Evolutionary conservation across 2,329 filamentous ascomycete species (phyloP).

Genomic region (Westerdykella aurantiaca): DNA sequence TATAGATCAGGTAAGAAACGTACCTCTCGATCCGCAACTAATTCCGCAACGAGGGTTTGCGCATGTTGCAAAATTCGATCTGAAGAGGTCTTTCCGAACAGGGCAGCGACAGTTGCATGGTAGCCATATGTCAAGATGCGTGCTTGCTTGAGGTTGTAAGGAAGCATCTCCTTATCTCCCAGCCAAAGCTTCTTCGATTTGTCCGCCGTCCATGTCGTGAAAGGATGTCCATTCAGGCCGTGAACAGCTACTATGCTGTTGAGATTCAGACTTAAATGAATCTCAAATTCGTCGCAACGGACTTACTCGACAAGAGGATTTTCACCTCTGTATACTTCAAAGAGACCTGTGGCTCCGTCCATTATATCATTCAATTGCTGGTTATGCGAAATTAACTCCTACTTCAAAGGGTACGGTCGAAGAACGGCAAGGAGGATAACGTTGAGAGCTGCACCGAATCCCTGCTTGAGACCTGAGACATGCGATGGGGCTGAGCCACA

Average conservation of each 20-base stretch:
- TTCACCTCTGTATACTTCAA: constrained; percentile 8
- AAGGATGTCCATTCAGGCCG: constrained; percentile 13
- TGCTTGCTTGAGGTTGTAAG: constrained; percentile 8
- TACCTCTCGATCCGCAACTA: constrained; percentile 31
- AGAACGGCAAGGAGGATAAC: too few species aligned
- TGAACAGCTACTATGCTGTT: constrained; percentile 13
- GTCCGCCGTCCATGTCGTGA: constrained; percentile 12
- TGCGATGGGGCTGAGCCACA: too few species aligned
- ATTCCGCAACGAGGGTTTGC: constrained; percentile 31
- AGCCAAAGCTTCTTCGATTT: constrained; percentile 12
- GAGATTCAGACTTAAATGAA: background rate
- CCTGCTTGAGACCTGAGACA: too few species aligned
- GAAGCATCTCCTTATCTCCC: constrained; percentile 9
- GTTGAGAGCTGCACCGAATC: too few species aligned
- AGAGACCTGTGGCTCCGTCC: constrained; percentile 1
- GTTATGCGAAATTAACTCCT: too few species aligned
- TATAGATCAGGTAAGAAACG: constrained; percentile 3
- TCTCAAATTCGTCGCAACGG: background rate
- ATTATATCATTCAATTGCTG: too few species aligned
- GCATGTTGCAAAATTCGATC: constrained; percentile 34
- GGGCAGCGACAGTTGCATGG: constrained; percentile 9
- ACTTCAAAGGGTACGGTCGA: too few species aligned
- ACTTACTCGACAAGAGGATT: constrained; percentile 9
- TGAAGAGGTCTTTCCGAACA: constrained; percentile 20
- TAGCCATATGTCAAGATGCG: constrained; percentile 13